These are phyloP conservation scores for Pulveroboletus sp. DNA, from an alignment of 768 basidiomycete genomes.

Conservation along the genomic window DNA sequence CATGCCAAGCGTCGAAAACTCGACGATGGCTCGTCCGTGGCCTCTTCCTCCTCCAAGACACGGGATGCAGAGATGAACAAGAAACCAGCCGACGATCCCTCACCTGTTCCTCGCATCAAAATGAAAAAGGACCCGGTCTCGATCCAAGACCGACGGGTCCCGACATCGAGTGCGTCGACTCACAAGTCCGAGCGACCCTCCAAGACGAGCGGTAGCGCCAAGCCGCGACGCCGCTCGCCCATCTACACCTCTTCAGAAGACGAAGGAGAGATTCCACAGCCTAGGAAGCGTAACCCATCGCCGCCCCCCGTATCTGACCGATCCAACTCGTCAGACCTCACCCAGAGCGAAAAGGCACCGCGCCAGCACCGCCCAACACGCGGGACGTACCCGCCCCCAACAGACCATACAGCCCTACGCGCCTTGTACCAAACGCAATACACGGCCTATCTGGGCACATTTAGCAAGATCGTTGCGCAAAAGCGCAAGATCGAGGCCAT, in stretches of 20 bases:
- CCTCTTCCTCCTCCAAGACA: slow-evolving; percentile 11
- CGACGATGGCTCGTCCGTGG: slow-evolving; percentile 31
- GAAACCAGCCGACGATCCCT: slow-evolving; percentile 34
- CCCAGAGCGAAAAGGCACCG: slow-evolving; percentile 9
- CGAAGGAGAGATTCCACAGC: slow-evolving; percentile 42
- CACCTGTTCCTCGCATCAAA: slow-evolving; percentile 27
- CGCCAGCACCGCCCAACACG: slow-evolving; percentile 30
- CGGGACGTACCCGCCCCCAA: slow-evolving; percentile 35
- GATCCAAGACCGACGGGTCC: slow-evolving; percentile 11
- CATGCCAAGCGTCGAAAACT: slow-evolving; percentile 43
- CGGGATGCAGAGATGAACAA: slow-evolving; percentile 34
- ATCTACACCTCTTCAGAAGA: slow-evolving; percentile 70
- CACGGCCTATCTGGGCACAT: slow-evolving; percentile 46
- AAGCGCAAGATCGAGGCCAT: slow-evolving; percentile 52
- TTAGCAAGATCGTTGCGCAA: slow-evolving; percentile 47
- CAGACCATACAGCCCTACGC: slow-evolving; percentile 52
- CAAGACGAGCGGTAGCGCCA: slow-evolving; percentile 24
- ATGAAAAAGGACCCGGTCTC: slow-evolving; percentile 34
- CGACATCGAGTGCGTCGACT: slow-evolving; percentile 3
- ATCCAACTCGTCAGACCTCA: slow-evolving; percentile 20
- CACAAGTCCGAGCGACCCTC: slow-evolving; percentile 20
- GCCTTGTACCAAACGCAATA: slow-evolving; percentile 53
- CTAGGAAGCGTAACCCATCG: slow-evolving; percentile 25
- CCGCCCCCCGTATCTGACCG: slow-evolving; percentile 26
- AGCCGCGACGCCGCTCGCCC: slow-evolving; percentile 52